phyloP scores from a whole-genome alignment of 2,329 filamentous ascomycete genomes.

The Alternaria atra region DNA sequence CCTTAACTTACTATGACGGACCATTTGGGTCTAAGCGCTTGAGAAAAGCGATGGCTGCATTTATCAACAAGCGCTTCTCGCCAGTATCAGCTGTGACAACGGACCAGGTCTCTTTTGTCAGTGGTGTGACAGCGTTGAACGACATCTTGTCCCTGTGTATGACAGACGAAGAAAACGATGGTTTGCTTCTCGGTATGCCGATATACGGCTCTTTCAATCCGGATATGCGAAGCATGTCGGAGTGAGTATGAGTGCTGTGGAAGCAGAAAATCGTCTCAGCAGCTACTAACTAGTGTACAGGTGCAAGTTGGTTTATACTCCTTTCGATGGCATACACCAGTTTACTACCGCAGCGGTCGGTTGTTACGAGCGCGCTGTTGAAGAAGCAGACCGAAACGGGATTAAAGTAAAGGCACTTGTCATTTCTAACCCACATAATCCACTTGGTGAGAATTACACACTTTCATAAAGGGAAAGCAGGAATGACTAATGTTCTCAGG shows the following conservation, averaged over 20 bases:
- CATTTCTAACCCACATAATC: conserved; percentile 63
- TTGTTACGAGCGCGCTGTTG: conserved; percentile 52
- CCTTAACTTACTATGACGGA: conserved; percentile 15
- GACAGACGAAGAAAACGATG: conserved; percentile 12
- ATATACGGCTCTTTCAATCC: conserved; percentile 13
- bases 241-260: not conserved
- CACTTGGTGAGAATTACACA: conserved; percentile 50
- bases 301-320: conserved; percentile 11
- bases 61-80: conserved; percentile 12
- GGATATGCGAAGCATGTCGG: conserved; percentile 15
- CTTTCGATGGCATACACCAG: conserved; percentile 5
- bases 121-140: conserved; percentile 12
- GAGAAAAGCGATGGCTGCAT: conserved; percentile 9
- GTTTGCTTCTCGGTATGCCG: conserved; percentile 15
- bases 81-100: conserved; percentile 4
- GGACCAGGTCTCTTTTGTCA: conserved; percentile 9
- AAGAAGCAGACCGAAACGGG: conserved; percentile 43
- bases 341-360: conserved; percentile 26
- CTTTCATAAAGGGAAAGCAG: not conserved
- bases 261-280: not conserved
- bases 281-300: not conserved
- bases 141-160: conserved; percentile 13
- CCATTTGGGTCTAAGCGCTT: conserved; percentile 11
- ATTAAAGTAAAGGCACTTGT: conserved; percentile 56
- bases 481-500: not conserved